Evolutionary conservation across 371 early-diverging fungal genomes (phyloP).

Genomic region (Sporodiniella umbellata): DNA sequence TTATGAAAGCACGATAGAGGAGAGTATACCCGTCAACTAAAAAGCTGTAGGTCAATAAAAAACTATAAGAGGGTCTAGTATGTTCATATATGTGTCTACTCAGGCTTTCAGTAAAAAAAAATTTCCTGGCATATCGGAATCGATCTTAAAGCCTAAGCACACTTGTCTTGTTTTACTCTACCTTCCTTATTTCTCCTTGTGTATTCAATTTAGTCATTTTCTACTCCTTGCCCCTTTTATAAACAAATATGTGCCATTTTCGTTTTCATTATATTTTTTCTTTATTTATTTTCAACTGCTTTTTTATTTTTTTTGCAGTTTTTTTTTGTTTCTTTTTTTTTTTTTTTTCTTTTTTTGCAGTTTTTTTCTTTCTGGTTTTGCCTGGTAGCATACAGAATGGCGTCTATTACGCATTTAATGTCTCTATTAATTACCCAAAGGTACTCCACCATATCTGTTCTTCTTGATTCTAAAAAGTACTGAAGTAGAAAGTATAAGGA

Average conservation of each 20-base stretch:
- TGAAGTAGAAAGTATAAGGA: background rate
- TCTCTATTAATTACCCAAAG: background rate
- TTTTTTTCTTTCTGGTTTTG: background rate
- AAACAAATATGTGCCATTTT: background rate
- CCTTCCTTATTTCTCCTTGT: background rate
- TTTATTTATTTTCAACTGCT: background rate
- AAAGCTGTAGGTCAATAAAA: slow-evolving; percentile 33
- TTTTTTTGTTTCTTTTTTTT: background rate
- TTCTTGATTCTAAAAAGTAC: background rate
- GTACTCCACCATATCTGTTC: no score
- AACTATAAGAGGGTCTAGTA: slow-evolving; percentile 46
- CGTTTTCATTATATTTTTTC: background rate
- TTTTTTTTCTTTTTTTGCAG: background rate
- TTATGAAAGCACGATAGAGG: background rate
- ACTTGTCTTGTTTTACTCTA: background rate
- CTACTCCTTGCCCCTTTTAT: background rate
- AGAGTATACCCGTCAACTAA: slow-evolving; percentile 9
- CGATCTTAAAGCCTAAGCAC: slow-evolving; percentile 28
- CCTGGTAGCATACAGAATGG: background rate
- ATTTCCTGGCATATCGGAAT: slow-evolving; percentile 48
- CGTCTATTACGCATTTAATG: background rate
- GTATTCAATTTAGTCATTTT: no score
- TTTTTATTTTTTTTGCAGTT: background rate
- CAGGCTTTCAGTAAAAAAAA: slow-evolving; percentile 7
- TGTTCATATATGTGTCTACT: slow-evolving; percentile 19